Percentiles rank a stretch among this genome's conserved stretches.
Evolutionary conservation across 192 early-diverging fungal genomes (phyloP).

Genomic region (Umbelopsis sp.): DNA sequence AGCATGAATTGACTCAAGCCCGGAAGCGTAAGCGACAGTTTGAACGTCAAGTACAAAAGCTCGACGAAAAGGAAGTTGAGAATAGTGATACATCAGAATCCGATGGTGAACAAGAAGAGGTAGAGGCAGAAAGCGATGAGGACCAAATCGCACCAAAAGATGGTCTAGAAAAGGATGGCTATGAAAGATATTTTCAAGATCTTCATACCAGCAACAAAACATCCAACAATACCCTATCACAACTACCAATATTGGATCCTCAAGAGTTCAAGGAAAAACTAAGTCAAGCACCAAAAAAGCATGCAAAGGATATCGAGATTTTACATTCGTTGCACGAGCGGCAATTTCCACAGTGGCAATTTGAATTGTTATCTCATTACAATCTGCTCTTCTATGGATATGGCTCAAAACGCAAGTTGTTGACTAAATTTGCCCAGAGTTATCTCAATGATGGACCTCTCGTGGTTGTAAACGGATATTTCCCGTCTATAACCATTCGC

Average conservation of each 20-base stretch:
- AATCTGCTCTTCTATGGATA: conserved; percentile 92
- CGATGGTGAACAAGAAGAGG: conserved; percentile 35
- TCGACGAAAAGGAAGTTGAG: conserved; percentile 37
- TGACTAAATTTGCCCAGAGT: conserved; percentile 72
- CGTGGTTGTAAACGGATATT: conserved; percentile 85
- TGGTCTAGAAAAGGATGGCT: conserved; percentile 43
- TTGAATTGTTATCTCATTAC: conserved; percentile 83
- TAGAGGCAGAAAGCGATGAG: conserved; percentile 37
- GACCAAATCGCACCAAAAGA: conserved; percentile 33
- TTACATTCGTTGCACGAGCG: conserved; percentile 57
- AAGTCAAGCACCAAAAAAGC: conserved; percentile 57
- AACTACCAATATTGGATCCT: conserved; percentile 75
- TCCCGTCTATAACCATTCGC: conserved; percentile 75
- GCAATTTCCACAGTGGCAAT: conserved; percentile 86
- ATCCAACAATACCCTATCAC: conserved; percentile 87
- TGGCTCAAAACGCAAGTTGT: conserved; percentile 87
- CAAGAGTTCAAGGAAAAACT: conserved; percentile 65
- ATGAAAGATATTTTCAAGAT: conserved; percentile 83
- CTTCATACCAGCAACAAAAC: conserved; percentile 62
- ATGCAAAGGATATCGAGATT: conserved; percentile 59
- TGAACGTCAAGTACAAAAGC: conserved; percentile 30
- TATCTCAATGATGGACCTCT: conserved; percentile 61
- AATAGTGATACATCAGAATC: conserved; percentile 36
- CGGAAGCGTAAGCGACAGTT: conserved; percentile 15
- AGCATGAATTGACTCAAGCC: conserved; percentile 10